These are phyloP conservation scores for Erysimum pusillum DNA, from an alignment of 441 rosid genomes.

Conservation along the genomic window DNA sequence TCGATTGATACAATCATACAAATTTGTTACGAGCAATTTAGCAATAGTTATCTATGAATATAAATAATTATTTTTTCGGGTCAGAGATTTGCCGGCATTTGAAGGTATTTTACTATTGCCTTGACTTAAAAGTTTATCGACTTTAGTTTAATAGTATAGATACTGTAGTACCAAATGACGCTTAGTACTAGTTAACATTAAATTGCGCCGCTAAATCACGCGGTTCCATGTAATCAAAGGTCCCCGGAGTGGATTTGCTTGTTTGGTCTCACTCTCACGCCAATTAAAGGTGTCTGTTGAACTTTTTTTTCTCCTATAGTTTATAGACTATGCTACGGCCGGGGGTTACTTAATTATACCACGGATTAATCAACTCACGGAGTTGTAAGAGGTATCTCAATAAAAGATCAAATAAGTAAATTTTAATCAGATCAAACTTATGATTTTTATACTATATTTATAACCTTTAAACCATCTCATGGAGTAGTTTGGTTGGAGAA, in stretches of 20 bases:
- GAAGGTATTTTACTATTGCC: background rate
- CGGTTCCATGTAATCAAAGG: slow-evolving; percentile 36
- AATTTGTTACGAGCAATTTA: background rate
- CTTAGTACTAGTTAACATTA: slow-evolving; percentile 28
- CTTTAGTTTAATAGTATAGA: background rate
- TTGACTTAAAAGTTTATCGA: background rate
- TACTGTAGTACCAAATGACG: slow-evolving; percentile 8
- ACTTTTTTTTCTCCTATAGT: slow-evolving; percentile 18
- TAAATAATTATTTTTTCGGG: background rate
- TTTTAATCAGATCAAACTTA: background rate
- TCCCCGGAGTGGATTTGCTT: slow-evolving; percentile 33
- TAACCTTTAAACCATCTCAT: slow-evolving; percentile 15
- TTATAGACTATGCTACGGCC: slow-evolving; percentile 36
- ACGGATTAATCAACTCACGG: slow-evolving; percentile 35
- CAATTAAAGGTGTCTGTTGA: slow-evolving; percentile 25
- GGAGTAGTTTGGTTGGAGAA: slow-evolving; percentile 36
- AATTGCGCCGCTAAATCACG: slow-evolving; percentile 44
- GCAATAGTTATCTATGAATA: background rate
- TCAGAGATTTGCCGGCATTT: background rate
- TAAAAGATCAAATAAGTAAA: background rate
- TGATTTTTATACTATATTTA: background rate
- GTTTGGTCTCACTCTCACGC: slow-evolving; percentile 46
- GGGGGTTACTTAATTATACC: slow-evolving; percentile 7
- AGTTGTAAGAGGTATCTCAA: slow-evolving; percentile 1
- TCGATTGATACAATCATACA: too few relatives aligned